Evolutionary conservation across 805 yeast genomes (phyloP), one percentile per base, ranked within the genome.

Genomic region (Candida sakaeoensis): DNA sequence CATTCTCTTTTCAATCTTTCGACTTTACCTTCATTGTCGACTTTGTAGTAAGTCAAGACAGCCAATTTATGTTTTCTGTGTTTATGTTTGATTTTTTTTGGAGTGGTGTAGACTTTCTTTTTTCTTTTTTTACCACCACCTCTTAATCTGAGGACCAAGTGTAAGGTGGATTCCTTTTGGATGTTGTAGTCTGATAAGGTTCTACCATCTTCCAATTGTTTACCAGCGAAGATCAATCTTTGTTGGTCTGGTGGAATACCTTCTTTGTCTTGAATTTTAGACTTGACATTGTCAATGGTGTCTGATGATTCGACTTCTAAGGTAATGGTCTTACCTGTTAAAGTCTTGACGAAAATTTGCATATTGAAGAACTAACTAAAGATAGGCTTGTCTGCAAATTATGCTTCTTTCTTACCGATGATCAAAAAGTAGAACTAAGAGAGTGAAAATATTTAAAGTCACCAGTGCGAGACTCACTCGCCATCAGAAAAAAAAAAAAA

Each of bases 21-120:
- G 65, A 93, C 96, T 74, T 88, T 85, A 64, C 99, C 99, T 63
- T 93, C 99, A 70, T 84, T 86, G 75, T 89, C 95, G 65, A 93
- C 97, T 83, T 91, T 90, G 89, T 90, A 93, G 93, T 91, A 93
- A 70, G 95, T 89, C 74, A 93, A 85, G 73, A 93, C 97, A 75
- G 97, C 98, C 68, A 93, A 82, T 86, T 93, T 93, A 77, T 86
- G 87, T 82, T 91, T 93, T 87, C 86, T 93, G 85, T 88, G 96
- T 85, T 89, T 90, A 95, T 93, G 98, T 79, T 77, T 87, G 79
- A 93, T 87, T 85, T 90, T 95, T 90, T 93, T 93, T 81, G 99
- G 99, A 70, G 98, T 91, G 79, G 98, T 91, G 91, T 91, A 93
- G 71, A 89, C 97, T 95, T 91, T 91, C 96, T 93, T 93, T 93